phyloP scores from a whole-genome alignment of 306 rosid genomes.

The Castanea mollissima region DNA sequence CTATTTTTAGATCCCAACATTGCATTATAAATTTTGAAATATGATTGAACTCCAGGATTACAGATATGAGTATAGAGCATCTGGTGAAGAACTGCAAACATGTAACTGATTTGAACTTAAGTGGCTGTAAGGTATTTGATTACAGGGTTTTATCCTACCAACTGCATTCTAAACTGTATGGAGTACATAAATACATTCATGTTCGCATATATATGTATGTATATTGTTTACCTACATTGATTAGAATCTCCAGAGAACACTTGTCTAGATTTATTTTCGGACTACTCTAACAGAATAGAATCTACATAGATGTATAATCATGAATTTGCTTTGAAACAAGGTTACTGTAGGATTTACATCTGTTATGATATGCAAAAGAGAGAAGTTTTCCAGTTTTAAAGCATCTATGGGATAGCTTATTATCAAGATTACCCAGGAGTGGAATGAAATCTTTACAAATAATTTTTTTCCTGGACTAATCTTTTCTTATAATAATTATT shows the following conservation, averaged over 20 bases:
- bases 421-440: not conserved
- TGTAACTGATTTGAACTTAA: constrained; percentile 65
- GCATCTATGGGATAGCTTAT: not conserved
- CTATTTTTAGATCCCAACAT: constrained; percentile 10
- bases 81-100: constrained; percentile 61
- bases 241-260: constrained; percentile 2
- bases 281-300: not conserved
- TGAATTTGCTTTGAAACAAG: too few species aligned
- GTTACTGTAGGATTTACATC: too few species aligned
- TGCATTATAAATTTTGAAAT: constrained; percentile 16
- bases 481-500: too few species aligned
- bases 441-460: not conserved
- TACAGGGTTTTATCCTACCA: constrained; percentile 5
- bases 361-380: too few species aligned
- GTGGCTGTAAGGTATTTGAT: constrained; percentile 85
- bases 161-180: not conserved
- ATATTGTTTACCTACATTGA: constrained; percentile 21
- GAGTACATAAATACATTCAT: not conserved
- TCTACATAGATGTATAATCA: not conserved
- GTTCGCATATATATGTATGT: constrained; percentile 1
- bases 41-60: constrained; percentile 50
- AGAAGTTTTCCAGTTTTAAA: too few species aligned
- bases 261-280: not conserved
- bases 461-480: not conserved
- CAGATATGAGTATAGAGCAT: constrained; percentile 48